Percentiles rank a stretch among this genome's conserved stretches.
phyloP scores from a whole-genome alignment of 768 basidiomycete species.

The Trametes gibbosa region DNA sequence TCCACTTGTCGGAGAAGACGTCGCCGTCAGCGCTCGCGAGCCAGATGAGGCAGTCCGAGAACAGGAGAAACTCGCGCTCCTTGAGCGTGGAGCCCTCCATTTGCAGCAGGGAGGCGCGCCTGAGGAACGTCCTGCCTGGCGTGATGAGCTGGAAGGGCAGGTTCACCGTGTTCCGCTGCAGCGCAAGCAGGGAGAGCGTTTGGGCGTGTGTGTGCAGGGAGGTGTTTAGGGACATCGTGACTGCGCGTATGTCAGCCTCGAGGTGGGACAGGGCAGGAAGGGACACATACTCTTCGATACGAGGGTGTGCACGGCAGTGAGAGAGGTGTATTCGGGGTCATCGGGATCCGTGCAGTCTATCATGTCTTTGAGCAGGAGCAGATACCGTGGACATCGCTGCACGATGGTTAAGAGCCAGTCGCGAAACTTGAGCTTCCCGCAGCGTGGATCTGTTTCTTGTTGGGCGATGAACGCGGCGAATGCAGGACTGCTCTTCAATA shows the following conservation, averaged over 20 bases:
- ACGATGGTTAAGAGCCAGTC: conserved; percentile 88
- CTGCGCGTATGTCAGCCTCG: conserved; percentile 37
- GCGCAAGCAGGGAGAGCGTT: conserved; percentile 69
- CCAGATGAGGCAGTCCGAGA: conserved; percentile 83
- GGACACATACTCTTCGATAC: conserved; percentile 74
- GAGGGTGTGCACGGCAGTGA: conserved; percentile 58
- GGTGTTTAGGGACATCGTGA: conserved; percentile 74
- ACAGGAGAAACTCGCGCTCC: conserved; percentile 73
- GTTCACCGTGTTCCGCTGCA: conserved; percentile 74
- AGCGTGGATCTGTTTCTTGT: conserved; percentile 68
- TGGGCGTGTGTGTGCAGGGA: conserved; percentile 77
- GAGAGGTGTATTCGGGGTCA: conserved; percentile 63
- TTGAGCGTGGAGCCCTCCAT: conserved; percentile 50
- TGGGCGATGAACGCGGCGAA: conserved; percentile 63
- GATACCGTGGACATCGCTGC: conserved; percentile 84
- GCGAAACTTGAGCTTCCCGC: conserved; percentile 71
- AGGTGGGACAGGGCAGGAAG: background rate
- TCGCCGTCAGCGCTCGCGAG: conserved; percentile 51
- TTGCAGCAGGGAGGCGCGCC: conserved; percentile 61
- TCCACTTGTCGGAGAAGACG: conserved; percentile 26
- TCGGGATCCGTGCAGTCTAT: conserved; percentile 61
- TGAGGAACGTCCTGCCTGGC: conserved; percentile 79
- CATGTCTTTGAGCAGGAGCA: conserved; percentile 80
- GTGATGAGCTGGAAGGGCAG: conserved; percentile 76
- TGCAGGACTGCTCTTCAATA: conserved; percentile 50